Base-by-base conservation (phyloP, 805 yeast species). In the Cyberlindnera euphorbiae region DNA sequence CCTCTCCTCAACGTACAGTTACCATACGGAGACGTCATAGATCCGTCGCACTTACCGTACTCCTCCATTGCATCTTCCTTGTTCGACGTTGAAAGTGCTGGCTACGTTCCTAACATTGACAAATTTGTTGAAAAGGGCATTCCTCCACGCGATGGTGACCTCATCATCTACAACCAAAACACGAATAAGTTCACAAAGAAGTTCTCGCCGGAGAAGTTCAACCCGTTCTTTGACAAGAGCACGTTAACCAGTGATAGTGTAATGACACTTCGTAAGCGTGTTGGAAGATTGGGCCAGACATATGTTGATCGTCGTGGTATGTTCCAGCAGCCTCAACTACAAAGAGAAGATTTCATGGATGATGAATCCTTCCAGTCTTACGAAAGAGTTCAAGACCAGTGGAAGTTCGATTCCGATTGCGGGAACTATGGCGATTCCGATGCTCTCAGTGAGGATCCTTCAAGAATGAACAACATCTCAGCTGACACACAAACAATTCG, bases 401-500 rank as follows among this genome's bases (percentile, higher is more conserved):
- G 83, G 83, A 75, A 66, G 50, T 80, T 73, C 52, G 89, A 82
- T 56, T 60, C 68, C 27, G 89, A 83, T 40, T 13, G 24, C 4
- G 36, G 26, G n/a, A 53, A 62, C 26, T 56, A 52, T 28, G 50
- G 57, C 32, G 63, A 63, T 8, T 53, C 56, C 35, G 68, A 64
- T 28, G 82, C 82, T 24, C 67, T 85, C 38, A 69, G 79, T 41
- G 71, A 74, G 41, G 96, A 87, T 58, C 96, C 97, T 0, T 79
- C 95, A 0, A 71, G 74, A 37, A 68, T 89, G 50, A 89, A 89
- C 54, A 82, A 82, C 45, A 86, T 89, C 28, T 75, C 87, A 11
- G 81, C 81, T 36, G 90, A 80, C 34, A 88, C 96, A 2, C 97
- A 89, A 60, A 79, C 84, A 1, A 84, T 90, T 21, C 68, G 97